Base-by-base conservation (phyloP, 139 green algal species). In the Trebouxia sp. region DNA sequence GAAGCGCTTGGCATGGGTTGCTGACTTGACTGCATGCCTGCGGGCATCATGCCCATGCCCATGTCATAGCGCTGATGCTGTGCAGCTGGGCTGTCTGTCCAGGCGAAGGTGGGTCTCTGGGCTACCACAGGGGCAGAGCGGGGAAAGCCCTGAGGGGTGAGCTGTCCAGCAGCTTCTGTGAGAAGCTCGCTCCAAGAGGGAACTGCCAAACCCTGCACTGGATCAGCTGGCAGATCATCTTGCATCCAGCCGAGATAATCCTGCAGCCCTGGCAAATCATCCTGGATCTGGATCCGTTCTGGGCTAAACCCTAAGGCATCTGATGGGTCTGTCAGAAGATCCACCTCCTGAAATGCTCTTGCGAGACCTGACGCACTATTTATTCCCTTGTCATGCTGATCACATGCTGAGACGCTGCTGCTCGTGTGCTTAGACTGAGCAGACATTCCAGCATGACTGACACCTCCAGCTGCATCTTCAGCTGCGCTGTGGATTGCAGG, bases 211-310 rank as follows among this genome's bases (percentile, higher is more conserved):
- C 62, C 62, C 62, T 72, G 32, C 32, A 72, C 12, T 17, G 62
- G 62, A 72, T 72, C 62, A 30, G 37, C 62, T 30, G 62, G 62
- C 35, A 72, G 62, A 43, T 72, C 62, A 72, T 72, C 7, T 17
- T 45, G 62, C 4, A 41, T 15, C 28, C 62, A 22, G n/a, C 26
- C 1, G 32, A 43, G 9, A 28, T 26, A 45, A 5, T n/a, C 1
- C 9, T 43, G 28, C 9, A 9, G 9, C 3, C 14, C 62, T 30
- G 12, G 9, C 7, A 42, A 35, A 45, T 72, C 35, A 24, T 72
- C 62, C 32, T 45, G 62, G 20, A 26, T 26, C 0, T 72, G 6
- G 8, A 6, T 9, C 58, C 28, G 11, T 14, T 45, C 62, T 45
- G 62, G 35, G 62, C 62, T 45, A 3, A 72, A 22, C 7, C 14